Conservation (phyloP, 2,329 filamentous ascomycete species). For the Septoria linicola region DNA sequence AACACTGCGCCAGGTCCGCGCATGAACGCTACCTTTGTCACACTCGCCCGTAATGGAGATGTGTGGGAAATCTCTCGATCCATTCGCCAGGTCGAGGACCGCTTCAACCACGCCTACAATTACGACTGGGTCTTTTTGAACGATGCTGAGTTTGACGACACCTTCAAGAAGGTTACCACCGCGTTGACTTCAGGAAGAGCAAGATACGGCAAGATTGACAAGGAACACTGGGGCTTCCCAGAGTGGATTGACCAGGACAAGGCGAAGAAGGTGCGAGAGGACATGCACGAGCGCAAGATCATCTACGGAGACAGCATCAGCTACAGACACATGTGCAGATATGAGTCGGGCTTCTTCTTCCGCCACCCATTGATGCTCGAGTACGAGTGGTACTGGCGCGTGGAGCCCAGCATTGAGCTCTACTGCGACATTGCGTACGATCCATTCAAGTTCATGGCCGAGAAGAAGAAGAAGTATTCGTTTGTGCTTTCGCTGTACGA, state of each 20-base stretch:
- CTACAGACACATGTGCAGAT: conserved; percentile 99
- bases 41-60: conserved; percentile 87
- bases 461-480: conserved; percentile 97
- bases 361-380: conserved; percentile 88
- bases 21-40: conserved; percentile 97
- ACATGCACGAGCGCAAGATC: conserved; percentile 92
- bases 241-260: conserved; percentile 94
- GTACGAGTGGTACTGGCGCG: conserved; percentile 99
- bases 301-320: conserved; percentile 97
- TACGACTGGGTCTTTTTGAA: conserved; percentile 99
- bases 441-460: conserved; percentile 93
- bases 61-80: conserved; percentile 96
- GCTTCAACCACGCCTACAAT: conserved; percentile 94
- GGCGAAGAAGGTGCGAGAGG: conserved; percentile 83
- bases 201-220: conserved; percentile 82
- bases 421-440: conserved; percentile 96
- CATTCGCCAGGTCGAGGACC: conserved; percentile 94
- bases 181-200: conserved; percentile 91
- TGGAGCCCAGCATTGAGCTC: conserved; percentile 94
- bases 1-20: conserved; percentile 62
- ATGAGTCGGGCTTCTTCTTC: conserved; percentile 99
- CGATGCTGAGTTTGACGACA: conserved; percentile 87
- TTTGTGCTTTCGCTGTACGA: conserved; percentile 95
- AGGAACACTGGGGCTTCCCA: conserved; percentile 97
- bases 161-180: conserved; percentile 87